Conservation (phyloP, 495 filamentous ascomycete genomes). For the Xanthoparmelia taractica region DNA sequence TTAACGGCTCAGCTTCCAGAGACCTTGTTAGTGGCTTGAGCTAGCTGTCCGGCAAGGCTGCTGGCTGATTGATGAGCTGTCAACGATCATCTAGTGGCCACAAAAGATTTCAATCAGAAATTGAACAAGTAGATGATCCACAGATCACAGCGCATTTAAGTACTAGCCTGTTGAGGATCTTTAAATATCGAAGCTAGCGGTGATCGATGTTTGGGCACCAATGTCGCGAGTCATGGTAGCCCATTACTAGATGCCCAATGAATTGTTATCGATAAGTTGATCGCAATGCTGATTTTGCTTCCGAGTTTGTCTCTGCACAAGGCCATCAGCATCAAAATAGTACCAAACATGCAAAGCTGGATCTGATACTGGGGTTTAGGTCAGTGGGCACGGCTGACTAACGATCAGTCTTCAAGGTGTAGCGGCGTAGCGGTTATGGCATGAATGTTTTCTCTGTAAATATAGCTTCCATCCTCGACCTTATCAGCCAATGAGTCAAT, state of each 20-base stretch:
- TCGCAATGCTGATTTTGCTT: not conserved
- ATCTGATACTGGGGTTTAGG: not conserved
- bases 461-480: not conserved
- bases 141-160: not conserved
- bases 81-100: slow-evolving; percentile 3
- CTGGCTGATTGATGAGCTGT: not conserved
- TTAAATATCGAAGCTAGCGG: not conserved
- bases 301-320: not conserved
- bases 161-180: not conserved
- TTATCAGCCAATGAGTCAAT: not conserved
- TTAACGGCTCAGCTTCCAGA: not conserved
- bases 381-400: not conserved
- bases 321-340: not conserved
- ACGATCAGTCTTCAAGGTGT: not conserved
- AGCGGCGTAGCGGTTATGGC: not conserved
- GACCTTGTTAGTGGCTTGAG: not conserved
- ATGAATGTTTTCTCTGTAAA: not conserved
- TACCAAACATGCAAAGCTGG: not conserved
- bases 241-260: not conserved
- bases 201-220: not conserved
- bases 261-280: not conserved
- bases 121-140: not conserved
- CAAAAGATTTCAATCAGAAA: not conserved
- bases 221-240: not conserved
- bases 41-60: slow-evolving; percentile 2